Evolutionary conservation across 2,329 filamentous ascomycete genomes (phyloP), one percentile per base, ranked within the genome.

Genomic region (Cryphonectria carpinicola): DNA sequence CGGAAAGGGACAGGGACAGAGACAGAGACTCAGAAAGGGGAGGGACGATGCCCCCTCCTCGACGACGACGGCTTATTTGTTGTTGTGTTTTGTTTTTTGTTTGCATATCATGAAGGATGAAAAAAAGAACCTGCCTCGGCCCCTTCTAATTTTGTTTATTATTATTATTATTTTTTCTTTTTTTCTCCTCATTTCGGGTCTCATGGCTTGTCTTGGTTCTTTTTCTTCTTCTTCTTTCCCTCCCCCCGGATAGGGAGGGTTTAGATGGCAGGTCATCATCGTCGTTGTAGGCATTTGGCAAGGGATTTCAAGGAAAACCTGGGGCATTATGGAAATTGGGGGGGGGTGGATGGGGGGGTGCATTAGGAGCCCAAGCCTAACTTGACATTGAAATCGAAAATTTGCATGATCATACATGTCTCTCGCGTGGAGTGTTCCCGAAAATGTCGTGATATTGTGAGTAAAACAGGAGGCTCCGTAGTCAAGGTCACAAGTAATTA

Each of bases 11-110:
- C 8, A 28, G 66, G 60, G 39, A 65, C 37, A 39, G 37, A 11
- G 39, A 65, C 37, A 39, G 37, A 11, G 10, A 39, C 37, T 25
- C 43, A 49, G 46, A 32, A 61, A 61, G 65, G 60, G 65, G 65
- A 66, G 68, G 61, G 69, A 54, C 62, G 66, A 71, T 71, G 68
- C 66, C 66, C 67, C 54, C 69, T 68, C 35, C 32, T 32, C 32
- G 32, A 32, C 32, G 61, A 37, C n/a, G 37, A 13, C 37, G 56
- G 49, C 41, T 22, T 32, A 60, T 43, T 49, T 19, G 46, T n/a
- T 58, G 22, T 39, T n/a, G 17, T 1, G 14, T 22, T 35, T 61
- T 32, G 11, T 4, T n/a, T 61, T 61, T 35, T 39, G 39, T 61
- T 35, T n/a, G 35, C 14, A 61, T 19, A 39, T 61, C 7, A 61